Percentiles rank a stretch among this genome's conserved stretches.
Conservation (phyloP, 2,329 filamentous ascomycete genomes). For the Aspergillus sp. region DNA sequence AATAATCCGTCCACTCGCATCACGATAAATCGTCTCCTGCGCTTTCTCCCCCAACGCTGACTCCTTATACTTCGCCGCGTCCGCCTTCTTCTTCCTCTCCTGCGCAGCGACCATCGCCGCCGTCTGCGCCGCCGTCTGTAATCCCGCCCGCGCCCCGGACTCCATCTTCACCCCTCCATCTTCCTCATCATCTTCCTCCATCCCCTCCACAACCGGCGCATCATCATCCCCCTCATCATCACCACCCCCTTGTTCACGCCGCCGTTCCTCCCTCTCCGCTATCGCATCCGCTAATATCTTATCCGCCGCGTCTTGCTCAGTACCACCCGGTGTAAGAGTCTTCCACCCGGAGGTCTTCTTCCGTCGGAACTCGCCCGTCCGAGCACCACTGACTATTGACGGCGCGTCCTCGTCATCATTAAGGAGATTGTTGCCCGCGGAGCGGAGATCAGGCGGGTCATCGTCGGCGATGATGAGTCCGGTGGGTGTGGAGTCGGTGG, state of each 20-base stretch:
- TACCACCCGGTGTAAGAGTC: slow-evolving; percentile 53
- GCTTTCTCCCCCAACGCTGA: slow-evolving; percentile 47
- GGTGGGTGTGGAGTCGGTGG: slow-evolving; percentile 46
- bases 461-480: slow-evolving; percentile 46
- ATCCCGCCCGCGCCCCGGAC: slow-evolving; percentile 80
- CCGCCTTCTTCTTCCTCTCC: slow-evolving; percentile 55
- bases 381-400: slow-evolving; percentile 25
- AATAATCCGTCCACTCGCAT: slow-evolving; percentile 90
- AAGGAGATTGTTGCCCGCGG: slow-evolving; percentile 21
- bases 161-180: slow-evolving; percentile 66
- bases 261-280: slow-evolving; percentile 66
- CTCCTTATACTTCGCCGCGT: slow-evolving; percentile 46
- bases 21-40: slow-evolving; percentile 88
- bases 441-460: slow-evolving; percentile 41
- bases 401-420: slow-evolving; percentile 44
- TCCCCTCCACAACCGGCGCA: slow-evolving; percentile 46
- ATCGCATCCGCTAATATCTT: slow-evolving; percentile 69
- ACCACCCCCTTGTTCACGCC: slow-evolving; percentile 37
- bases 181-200: slow-evolving; percentile 35
- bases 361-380: slow-evolving; percentile 63
- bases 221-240: slow-evolving; percentile 55
- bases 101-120: slow-evolving; percentile 67
- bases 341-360: slow-evolving; percentile 82
- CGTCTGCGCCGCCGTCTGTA: slow-evolving; percentile 82
- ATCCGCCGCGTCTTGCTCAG: slow-evolving; percentile 12